Conservation (phyloP, 495 filamentous ascomycete genomes). For the Aspergillus hancockii region DNA sequence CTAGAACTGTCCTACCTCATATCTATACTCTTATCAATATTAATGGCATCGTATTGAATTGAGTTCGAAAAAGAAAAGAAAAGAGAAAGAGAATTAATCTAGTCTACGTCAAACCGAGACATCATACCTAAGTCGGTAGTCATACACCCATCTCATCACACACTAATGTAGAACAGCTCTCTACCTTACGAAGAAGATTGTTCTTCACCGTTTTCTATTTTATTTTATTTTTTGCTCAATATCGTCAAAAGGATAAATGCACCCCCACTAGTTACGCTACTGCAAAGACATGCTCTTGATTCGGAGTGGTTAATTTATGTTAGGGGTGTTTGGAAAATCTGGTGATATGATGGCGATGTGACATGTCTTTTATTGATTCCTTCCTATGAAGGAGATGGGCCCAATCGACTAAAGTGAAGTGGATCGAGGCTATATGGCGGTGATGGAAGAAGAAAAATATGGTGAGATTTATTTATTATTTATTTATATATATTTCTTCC, state of each 20-base stretch:
- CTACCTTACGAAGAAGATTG: too few relatives aligned
- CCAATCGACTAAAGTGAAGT: not conserved
- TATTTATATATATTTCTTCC: too few relatives aligned
- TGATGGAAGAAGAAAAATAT: not conserved
- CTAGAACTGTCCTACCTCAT: not conserved
- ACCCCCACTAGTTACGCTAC: not conserved
- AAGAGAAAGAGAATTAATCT: not conserved
- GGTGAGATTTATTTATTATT: conserved; percentile 22
- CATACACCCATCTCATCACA: not conserved
- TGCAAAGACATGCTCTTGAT: not conserved
- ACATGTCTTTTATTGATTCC: conserved; percentile 24
- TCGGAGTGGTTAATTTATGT: not conserved
- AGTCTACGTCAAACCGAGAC: not conserved
- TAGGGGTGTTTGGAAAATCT: not conserved
- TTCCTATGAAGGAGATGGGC: not conserved
- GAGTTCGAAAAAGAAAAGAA: not conserved
- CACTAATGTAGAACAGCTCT: not conserved
- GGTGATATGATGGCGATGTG: conserved; percentile 21
- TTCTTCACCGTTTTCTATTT: not conserved
- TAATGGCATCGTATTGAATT: not conserved
- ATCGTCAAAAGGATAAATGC: too few relatives aligned
- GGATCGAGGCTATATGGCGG: not conserved
- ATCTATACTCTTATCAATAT: not conserved
- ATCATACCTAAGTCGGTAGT: too few relatives aligned
- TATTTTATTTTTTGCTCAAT: not conserved